A percentile compares a stretch with the other conserved stretches of the same genome.
Evolutionary conservation across 1,284 basidiomycete genomes (phyloP).

Genomic region (Tilletiaria anomala): DNA sequence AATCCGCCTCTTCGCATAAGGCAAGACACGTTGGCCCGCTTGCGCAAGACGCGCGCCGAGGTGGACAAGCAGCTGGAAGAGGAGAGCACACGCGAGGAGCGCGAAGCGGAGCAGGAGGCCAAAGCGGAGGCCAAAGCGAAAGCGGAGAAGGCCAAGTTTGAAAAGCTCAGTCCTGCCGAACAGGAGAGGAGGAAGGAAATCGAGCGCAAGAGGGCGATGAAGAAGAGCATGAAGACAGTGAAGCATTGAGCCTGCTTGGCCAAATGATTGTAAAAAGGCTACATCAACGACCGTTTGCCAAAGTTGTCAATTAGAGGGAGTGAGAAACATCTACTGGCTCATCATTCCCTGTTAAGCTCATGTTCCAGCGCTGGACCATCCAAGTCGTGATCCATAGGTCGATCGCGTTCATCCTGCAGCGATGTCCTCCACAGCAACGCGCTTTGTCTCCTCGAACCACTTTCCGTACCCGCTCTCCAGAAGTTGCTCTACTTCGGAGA

Average conservation of each 20-base stretch:
- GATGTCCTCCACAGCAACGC: no score
- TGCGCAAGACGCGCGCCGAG: constrained; percentile 23
- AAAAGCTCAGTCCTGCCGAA: constrained; percentile 28
- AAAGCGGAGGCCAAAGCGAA: constrained; percentile 23
- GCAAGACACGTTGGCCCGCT: constrained; percentile 16
- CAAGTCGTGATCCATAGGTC: no score
- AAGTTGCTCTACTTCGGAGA: no score
- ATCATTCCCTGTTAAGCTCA: no score
- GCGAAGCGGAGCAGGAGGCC: constrained; percentile 24
- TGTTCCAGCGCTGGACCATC: no score
- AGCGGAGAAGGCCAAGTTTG: constrained; percentile 28
- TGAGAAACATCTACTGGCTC: no score
- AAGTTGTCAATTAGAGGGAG: no score
- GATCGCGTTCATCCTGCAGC: no score
- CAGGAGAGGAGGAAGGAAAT: constrained; percentile 34
- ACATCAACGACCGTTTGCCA: no score
- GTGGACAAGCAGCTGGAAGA: constrained; percentile 21
- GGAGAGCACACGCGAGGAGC: constrained; percentile 13
- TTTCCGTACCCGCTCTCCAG: no score
- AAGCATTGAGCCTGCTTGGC: constrained; percentile 1
- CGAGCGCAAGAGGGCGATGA: constrained; percentile 28
- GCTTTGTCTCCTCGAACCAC: no score
- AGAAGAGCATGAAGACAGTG: constrained; percentile 11
- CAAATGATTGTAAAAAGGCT: neutral
- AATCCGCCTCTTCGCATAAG: constrained; percentile 4